Evolutionary conservation across 2,329 filamentous ascomycete genomes (phyloP).

Genomic region (Fusarium nisikadoi): DNA sequence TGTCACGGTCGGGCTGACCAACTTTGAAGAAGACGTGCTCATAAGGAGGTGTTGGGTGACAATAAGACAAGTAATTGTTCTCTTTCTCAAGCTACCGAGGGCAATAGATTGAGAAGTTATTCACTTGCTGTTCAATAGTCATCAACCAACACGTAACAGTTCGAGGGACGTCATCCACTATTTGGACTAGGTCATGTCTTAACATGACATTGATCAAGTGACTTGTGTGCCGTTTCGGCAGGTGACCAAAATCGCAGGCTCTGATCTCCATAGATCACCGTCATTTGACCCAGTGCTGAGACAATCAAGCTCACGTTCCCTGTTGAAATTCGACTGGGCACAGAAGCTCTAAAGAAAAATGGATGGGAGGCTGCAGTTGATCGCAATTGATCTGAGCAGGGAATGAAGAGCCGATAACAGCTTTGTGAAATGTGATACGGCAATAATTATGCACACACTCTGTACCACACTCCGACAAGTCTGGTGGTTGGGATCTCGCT

Average conservation of each 20-base stretch:
- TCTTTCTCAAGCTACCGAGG: not conserved
- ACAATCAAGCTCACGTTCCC: not conserved
- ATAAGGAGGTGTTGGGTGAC: not conserved
- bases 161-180: not conserved
- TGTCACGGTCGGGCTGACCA: not conserved
- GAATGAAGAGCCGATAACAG: not conserved
- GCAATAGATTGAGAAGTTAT: not conserved
- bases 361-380: not conserved
- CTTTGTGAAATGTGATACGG: not conserved
- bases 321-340: not conserved
- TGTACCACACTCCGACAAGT: not conserved
- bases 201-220: conserved; percentile 14
- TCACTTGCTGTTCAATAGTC: not conserved
- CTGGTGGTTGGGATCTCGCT: conserved; percentile 17
- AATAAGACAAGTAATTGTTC: not conserved
- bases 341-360: not conserved
- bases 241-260: conserved; percentile 19
- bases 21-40: not conserved
- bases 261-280: not conserved
- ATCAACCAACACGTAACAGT: not conserved
- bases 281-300: conserved; percentile 28
- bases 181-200: not conserved
- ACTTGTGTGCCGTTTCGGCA: conserved; percentile 6
- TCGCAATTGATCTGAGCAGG: not conserved
- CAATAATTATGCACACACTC: not conserved